Evolutionary conservation across 441 rosid genomes (phyloP).

Genomic region (Lagerstroemia fauriei): DNA sequence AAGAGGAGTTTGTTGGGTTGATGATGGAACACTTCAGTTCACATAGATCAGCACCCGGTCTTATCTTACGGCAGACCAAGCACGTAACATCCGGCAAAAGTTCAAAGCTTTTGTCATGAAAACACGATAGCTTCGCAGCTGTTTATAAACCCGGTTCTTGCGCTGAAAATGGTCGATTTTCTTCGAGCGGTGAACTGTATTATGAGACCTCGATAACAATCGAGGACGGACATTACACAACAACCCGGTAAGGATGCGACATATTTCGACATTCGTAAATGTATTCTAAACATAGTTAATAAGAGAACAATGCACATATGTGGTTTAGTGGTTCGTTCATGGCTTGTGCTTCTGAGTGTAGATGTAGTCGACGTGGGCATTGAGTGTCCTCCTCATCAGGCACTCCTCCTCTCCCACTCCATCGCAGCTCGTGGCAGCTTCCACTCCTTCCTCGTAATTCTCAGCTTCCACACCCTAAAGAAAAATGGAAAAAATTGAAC

Average conservation of each 20-base stretch:
- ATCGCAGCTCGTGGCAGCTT: slow-evolving; percentile 9
- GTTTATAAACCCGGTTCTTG: too few relatives aligned
- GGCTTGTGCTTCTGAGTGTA: slow-evolving; percentile 22
- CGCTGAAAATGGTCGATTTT: too few relatives aligned
- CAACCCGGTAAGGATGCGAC: neutral
- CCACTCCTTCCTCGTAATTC: slow-evolving; percentile 11
- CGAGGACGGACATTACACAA: neutral
- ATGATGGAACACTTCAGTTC: neutral
- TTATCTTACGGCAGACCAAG: too few relatives aligned
- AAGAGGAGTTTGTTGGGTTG: neutral
- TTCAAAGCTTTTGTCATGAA: too few relatives aligned
- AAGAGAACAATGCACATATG: neutral
- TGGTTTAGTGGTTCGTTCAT: neutral
- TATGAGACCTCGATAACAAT: too few relatives aligned
- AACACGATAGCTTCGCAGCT: too few relatives aligned
- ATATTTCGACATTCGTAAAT: neutral
- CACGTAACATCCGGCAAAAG: too few relatives aligned
- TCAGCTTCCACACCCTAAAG: neutral
- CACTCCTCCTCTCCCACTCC: slow-evolving; percentile 22
- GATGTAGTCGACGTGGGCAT: slow-evolving; percentile 21
- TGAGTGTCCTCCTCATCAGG: slow-evolving; percentile 25
- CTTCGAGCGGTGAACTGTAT: too few relatives aligned
- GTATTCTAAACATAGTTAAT: neutral
- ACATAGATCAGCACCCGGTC: neutral
- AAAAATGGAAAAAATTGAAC: neutral